These are phyloP conservation scores for Leccinum boreale DNA, from an alignment of 768 basidiomycete species.

Conservation along the genomic window DNA sequence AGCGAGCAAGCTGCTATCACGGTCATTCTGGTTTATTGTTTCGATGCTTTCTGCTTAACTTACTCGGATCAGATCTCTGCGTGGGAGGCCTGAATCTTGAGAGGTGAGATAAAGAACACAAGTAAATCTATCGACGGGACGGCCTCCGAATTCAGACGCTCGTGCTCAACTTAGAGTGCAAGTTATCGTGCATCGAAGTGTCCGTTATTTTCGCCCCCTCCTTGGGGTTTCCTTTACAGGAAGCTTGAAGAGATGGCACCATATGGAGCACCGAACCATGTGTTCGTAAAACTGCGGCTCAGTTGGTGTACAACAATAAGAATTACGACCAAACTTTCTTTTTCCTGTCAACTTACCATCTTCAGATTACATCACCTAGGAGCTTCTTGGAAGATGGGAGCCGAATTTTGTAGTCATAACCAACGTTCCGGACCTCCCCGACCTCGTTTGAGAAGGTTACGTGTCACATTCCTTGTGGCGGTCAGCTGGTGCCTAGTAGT, in stretches of 20 bases:
- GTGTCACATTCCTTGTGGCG: conserved; percentile 12
- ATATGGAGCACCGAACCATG: background rate
- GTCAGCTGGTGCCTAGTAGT: background rate
- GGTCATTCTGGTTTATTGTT: background rate
- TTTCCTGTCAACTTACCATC: background rate
- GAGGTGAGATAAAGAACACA: background rate
- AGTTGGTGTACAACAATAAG: conserved; percentile 2
- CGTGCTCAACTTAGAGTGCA: background rate
- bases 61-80: background rate
- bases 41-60: background rate
- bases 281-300: background rate
- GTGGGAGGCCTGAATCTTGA: background rate
- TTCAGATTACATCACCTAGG: background rate
- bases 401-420: background rate
- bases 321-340: background rate
- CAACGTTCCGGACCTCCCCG: background rate
- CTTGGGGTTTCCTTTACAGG: conserved; percentile 7
- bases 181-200: background rate
- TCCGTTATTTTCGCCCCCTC: conserved; percentile 26
- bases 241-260: conserved; percentile 2
- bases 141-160: background rate
- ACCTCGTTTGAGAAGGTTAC: background rate
- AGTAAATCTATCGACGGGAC: background rate
- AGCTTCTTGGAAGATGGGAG: conserved; percentile 5
- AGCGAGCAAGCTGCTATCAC: background rate